Evolutionary conservation across 176 grass and related monocot genomes (phyloP), one percentile per base, ranked within the genome.

Genomic region (Oryza brachyantha): DNA sequence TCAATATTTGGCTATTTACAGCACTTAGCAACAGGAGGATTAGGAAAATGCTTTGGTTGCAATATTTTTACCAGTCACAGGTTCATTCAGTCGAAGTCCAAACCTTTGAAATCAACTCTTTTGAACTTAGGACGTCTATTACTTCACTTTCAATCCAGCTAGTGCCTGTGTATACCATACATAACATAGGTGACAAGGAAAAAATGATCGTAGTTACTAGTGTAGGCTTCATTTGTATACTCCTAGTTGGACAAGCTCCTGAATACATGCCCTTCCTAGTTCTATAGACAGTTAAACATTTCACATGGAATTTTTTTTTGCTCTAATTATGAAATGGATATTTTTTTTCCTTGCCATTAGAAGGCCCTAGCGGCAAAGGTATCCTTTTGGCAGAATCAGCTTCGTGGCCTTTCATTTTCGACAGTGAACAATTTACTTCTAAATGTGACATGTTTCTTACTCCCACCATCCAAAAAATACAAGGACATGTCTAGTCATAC

Each of bases 1-100:
- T 55, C 67, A 55, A 78, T 22, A 55, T 63, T 63, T 78, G 8
- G 19, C 42, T 78, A n/a, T n/a, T n/a, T n/a, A n/a, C 8, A 55
- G 50, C 21, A 22, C n/a, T 72, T 55, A 64, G 63, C 73, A 84
- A 60, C 58, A 79, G 58, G 58, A 64, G 66, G 40, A 72, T 52
- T 77, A 84, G 66, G 74, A 38, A 64, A 41, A 55, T 3, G 8
- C 7, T 21, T 55, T 55, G 50, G 50, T 4, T 22, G 50, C 21
- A 5, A n/a, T 38, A 45, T 61, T 60, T 28, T 61, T 39, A n/a
- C 22, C 0, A 7, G 42, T 61, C 14, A 38, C 75, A 31, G 66
- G 31, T 64, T 84, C 16, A 57, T 70, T 84, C 38, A 71, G 66
- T 78, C 43, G 5, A 32, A 69, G 62, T 52, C 60, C 26, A 9